phyloP scores from a whole-genome alignment of 2,329 filamentous ascomycete genomes.

The Colletotrichum sojae region DNA sequence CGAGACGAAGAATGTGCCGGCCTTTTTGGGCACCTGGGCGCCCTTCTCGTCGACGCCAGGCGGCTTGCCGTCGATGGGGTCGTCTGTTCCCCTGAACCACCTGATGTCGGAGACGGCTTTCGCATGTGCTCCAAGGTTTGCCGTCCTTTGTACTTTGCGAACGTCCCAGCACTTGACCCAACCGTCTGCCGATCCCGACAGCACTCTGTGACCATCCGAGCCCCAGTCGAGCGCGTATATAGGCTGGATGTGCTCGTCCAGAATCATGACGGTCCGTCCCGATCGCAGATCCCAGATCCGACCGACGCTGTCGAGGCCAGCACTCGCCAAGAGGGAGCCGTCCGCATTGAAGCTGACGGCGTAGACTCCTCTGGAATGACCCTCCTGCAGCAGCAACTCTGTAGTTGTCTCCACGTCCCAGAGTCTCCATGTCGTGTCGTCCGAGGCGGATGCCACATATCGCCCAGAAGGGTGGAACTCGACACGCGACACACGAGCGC shows the following conservation, averaged over 20 bases:
- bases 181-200: conserved; percentile 93
- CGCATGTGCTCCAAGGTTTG: conserved; percentile 90
- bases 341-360: conserved; percentile 91
- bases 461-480: conserved; percentile 94
- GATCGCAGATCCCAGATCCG: conserved; percentile 96
- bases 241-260: conserved; percentile 87
- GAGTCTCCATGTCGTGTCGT: conserved; percentile 95
- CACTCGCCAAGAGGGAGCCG: conserved; percentile 90
- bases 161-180: conserved; percentile 99
- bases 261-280: conserved; percentile 93
- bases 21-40: conserved; percentile 81
- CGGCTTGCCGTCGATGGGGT: conserved; percentile 73
- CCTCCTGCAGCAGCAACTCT: conserved; percentile 91
- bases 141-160: conserved; percentile 85
- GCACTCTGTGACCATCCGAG: conserved; percentile 88
- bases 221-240: conserved; percentile 96
- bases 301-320: conserved; percentile 94
- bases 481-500: conserved; percentile 88
- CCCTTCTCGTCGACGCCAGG: conserved; percentile 76
- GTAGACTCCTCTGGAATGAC: conserved; percentile 94
- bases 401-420: conserved; percentile 93
- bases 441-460: conserved; percentile 93
- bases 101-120: conserved; percentile 93
- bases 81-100: conserved; percentile 93
- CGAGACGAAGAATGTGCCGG: conserved; percentile 91